phyloP scores from a whole-genome alignment of 2,329 filamentous ascomycete genomes.

The Geosmithia putterillii region DNA sequence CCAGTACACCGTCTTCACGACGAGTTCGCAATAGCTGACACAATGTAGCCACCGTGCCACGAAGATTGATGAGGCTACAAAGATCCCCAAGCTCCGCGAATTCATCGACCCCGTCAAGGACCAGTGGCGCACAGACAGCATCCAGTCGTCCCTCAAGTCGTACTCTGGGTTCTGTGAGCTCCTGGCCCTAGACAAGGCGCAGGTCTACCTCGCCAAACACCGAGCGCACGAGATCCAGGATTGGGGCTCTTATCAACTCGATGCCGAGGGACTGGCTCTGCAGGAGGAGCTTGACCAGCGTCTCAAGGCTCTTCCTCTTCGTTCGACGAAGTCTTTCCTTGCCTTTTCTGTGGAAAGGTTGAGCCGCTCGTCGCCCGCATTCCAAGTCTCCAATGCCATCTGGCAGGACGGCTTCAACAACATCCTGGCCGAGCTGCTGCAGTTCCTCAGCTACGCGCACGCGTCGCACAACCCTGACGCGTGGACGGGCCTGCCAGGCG shows the following conservation, averaged over 20 bases:
- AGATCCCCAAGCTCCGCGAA: conserved; percentile 57
- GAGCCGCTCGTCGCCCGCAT: conserved; percentile 59
- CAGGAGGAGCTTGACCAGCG: conserved; percentile 70
- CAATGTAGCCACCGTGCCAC: conserved; percentile 62
- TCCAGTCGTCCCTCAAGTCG: conserved; percentile 57
- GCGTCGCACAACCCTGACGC: conserved; percentile 79
- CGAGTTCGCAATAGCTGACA: neutral
- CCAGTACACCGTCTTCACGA: too few species aligned
- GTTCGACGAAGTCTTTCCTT: conserved; percentile 84
- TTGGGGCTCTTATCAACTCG: conserved; percentile 69
- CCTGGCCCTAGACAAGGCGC: conserved; percentile 68
- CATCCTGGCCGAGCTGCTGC: conserved; percentile 76
- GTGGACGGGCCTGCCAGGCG: conserved; percentile 64
- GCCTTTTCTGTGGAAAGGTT: conserved; percentile 85
- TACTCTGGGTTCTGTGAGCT: conserved; percentile 71
- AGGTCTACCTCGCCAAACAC: conserved; percentile 62
- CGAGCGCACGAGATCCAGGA: conserved; percentile 67
- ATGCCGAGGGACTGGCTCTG: conserved; percentile 65
- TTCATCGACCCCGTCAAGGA: conserved; percentile 76
- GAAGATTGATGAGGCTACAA: conserved; percentile 57
- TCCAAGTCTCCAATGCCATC: conserved; percentile 64
- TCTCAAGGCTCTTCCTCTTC: conserved; percentile 63
- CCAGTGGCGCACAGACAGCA: conserved; percentile 62
- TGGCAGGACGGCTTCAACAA: conserved; percentile 75
- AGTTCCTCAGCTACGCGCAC: conserved; percentile 80